phyloP scores from a whole-genome alignment of 164 flowering plant genomes.

The Protea cynaroides region DNA sequence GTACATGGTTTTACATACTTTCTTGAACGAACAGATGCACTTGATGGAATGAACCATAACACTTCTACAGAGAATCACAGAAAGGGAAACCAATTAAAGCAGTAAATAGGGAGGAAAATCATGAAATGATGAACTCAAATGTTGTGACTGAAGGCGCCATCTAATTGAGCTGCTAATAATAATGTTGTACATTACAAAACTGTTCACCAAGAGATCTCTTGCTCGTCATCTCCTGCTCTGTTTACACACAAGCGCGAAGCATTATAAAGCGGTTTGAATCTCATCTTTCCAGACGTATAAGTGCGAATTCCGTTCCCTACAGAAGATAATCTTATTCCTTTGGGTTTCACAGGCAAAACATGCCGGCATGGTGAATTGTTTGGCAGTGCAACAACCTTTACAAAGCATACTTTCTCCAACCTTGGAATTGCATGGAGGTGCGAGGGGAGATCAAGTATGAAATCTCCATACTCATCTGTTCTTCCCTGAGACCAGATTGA shows the following conservation, averaged over 20 bases:
- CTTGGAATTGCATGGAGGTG: conserved; percentile 64
- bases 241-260: not conserved
- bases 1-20: too few species aligned
- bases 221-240: not conserved
- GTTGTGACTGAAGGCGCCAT: too few species aligned
- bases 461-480: conserved; percentile 75
- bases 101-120: too few species aligned
- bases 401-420: conserved; percentile 44
- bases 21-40: too few species aligned
- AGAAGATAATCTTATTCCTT: conserved; percentile 35
- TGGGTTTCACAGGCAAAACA: conserved; percentile 20
- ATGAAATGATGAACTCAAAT: too few species aligned
- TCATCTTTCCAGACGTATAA: conserved; percentile 45
- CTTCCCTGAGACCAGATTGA: conserved; percentile 23
- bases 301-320: conserved; percentile 55
- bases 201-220: too few species aligned
- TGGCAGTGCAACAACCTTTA: conserved; percentile 43
- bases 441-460: conserved; percentile 79
- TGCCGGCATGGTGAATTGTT: conserved; percentile 29
- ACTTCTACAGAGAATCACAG: too few species aligned
- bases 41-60: too few species aligned
- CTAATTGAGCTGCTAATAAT: too few species aligned
- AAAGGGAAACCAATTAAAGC: too few species aligned
- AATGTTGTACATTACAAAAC: too few species aligned
- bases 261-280: conserved; percentile 15